These are phyloP conservation scores for Cunninghamia lanceolata DNA, from an alignment of 75 land plant genomes.

Conservation along the genomic window DNA sequence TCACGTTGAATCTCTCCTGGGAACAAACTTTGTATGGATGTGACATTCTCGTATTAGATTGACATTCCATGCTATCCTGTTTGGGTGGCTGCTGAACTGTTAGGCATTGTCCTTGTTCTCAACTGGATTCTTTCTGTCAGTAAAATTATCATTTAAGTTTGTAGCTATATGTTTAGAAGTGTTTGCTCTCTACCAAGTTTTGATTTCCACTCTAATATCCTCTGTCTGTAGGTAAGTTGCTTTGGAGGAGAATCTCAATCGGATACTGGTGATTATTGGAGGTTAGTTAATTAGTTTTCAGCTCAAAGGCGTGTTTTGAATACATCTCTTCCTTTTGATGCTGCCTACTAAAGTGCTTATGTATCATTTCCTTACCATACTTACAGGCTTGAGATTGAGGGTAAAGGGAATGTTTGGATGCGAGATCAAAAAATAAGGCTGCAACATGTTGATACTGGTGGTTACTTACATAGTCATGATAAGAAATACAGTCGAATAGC, in stretches of 20 bases:
- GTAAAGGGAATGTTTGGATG: conserved; percentile 82
- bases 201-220: background rate
- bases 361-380: background rate
- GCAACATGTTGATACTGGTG: conserved; percentile 83
- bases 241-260: conserved; percentile 78
- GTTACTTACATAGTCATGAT: conserved; percentile 92
- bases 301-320: background rate
- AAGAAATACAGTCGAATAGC: conserved; percentile 90
- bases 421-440: conserved; percentile 87
- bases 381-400: conserved; percentile 85
- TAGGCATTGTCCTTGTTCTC: conserved; percentile 3
- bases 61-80: background rate
- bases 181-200: background rate
- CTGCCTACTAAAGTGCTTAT: background rate
- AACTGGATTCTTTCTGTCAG: background rate
- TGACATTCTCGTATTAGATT: background rate
- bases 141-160: background rate
- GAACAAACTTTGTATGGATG: background rate
- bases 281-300: conserved; percentile 31
- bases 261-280: conserved; percentile 95
- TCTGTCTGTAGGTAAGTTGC: conserved; percentile 74
- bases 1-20: background rate
- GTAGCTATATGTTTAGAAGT: background rate
- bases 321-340: background rate
- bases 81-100: background rate